Evolutionary conservation across 140 eudicot species (phyloP), one percentile per base, ranked within the genome.

Genomic region (Ambrosia hybrid): DNA sequence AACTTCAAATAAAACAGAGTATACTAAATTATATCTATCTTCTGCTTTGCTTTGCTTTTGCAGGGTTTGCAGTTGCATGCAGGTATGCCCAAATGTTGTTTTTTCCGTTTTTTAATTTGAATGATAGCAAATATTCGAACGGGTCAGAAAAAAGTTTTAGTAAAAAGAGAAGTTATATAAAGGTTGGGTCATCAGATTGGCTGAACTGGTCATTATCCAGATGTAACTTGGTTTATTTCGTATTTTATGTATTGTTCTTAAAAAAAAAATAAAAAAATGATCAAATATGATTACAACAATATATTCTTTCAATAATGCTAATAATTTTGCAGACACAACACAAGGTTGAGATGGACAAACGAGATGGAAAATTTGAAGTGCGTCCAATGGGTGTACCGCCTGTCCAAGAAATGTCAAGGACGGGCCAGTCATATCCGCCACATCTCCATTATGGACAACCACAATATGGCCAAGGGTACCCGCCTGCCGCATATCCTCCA

Each of bases 301-400:
- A 30, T 30, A 21, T 21, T 21, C 26, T 21, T 21, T 21, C 26
- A 30, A 30, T 30, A 30, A 30, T 43, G 46, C 8, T 38, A 53
- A 43, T 1, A 4, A n/a, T 53, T 53, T 61, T 67, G 73, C 89
- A 90, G 98, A 93, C 98, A 79, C 98, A 93, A 41, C 98, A 93
- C 94, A 93, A 93, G 85, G 73, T 90, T 59, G 98, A 93, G 76
- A 85, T 93, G 96, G 98, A 93, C 87, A 93, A 93, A 82, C 82
- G 98, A 60, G 98, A 93, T 78, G 98, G 98, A 57, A 82, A 64
- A 65, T 79, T 87, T 73, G 87, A 89, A 8, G 10, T 7, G 3
- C 75, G 75, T 12, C 83, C 83, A 3, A 84, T 87, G 92, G 78
- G 75, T 37, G 78, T 79, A 1, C 92, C 92, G 4, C 85, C 87